These are phyloP conservation scores for Zoysia pacifica DNA, from an alignment of 176 grass and related monocot genomes.

Conservation along the genomic window DNA sequence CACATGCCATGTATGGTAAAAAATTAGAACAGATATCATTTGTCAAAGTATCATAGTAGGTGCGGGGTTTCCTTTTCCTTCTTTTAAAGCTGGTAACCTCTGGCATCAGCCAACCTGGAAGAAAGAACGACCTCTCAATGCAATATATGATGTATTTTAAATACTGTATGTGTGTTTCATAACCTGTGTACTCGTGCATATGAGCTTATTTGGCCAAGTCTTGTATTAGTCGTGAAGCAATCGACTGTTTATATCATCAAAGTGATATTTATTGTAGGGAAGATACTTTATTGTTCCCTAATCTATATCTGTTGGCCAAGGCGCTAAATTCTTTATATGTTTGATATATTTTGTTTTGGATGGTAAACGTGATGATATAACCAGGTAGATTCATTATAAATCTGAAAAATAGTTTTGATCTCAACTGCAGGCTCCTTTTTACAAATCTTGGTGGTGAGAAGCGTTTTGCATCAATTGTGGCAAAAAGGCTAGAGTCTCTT, in stretches of 20 bases:
- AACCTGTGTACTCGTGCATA: slow-evolving; percentile 24
- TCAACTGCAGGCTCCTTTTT: slow-evolving; percentile 79
- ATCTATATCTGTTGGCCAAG: neutral
- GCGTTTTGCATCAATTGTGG: slow-evolving; percentile 96
- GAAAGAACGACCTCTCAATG: slow-evolving; percentile 12
- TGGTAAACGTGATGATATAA: slow-evolving; percentile 9
- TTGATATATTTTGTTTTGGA: slow-evolving; percentile 14
- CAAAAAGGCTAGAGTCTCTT: slow-evolving; percentile 93
- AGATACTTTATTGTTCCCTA: neutral
- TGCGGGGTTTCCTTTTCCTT: neutral
- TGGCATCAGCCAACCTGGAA: slow-evolving; percentile 18
- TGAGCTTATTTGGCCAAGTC: slow-evolving; percentile 17
- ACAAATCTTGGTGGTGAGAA: slow-evolving; percentile 96
- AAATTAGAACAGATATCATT: slow-evolving; percentile 19
- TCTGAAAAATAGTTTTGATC: slow-evolving; percentile 30
- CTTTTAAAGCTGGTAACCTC: slow-evolving; percentile 17
- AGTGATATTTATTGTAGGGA: neutral
- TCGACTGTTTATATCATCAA: slow-evolving; percentile 17
- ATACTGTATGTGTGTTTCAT: slow-evolving; percentile 16
- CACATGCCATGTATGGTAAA: slow-evolving; percentile 5
- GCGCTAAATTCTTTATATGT: neutral
- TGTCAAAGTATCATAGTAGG: slow-evolving; percentile 21
- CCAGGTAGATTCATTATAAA: slow-evolving; percentile 5
- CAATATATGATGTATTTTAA: slow-evolving; percentile 23
- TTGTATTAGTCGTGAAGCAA: neutral